These are phyloP conservation scores for Pythium oligandrum DNA, from an alignment of 352 stramenopile species.

Conservation along the genomic window DNA sequence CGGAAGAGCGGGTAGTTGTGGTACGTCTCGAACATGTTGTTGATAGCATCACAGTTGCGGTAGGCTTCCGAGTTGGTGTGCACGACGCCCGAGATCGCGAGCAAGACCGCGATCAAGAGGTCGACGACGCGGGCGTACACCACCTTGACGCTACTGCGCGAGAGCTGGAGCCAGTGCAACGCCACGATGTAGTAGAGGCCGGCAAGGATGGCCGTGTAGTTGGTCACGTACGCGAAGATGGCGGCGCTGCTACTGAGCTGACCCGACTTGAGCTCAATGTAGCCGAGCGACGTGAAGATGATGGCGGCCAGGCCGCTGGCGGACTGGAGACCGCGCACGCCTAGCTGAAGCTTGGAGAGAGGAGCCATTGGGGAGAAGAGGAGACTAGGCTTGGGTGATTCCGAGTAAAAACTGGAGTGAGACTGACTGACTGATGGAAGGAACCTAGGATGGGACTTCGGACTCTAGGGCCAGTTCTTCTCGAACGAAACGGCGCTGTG, in stretches of 20 bases:
- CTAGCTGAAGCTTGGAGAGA: slow-evolving; percentile 17
- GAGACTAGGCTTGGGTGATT: slow-evolving; percentile 10
- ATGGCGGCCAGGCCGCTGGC: slow-evolving; percentile 26
- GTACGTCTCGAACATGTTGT: slow-evolving; percentile 38
- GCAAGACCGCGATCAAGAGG: slow-evolving; percentile 15
- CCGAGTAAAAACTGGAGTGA: slow-evolving; percentile 17
- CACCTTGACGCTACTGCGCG: slow-evolving; percentile 15
- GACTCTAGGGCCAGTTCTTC: too few species aligned
- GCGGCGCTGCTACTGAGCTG: slow-evolving; percentile 31
- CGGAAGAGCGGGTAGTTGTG: slow-evolving; percentile 36
- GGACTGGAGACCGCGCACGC: slow-evolving; percentile 25
- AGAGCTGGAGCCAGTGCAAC: slow-evolving; percentile 16
- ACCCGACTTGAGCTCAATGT: slow-evolving; percentile 33
- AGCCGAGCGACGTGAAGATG: slow-evolving; percentile 43
- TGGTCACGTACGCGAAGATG: slow-evolving; percentile 33
- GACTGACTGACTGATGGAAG: too few species aligned
- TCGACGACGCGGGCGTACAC: slow-evolving; percentile 32
- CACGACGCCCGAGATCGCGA: slow-evolving; percentile 32
- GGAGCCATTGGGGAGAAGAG: slow-evolving; percentile 3
- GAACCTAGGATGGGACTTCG: too few species aligned
- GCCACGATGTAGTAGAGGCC: slow-evolving; percentile 32
- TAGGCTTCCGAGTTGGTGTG: slow-evolving; percentile 24
- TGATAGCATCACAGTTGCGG: slow-evolving; percentile 34
- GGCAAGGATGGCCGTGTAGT: slow-evolving; percentile 35
- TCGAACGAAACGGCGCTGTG: too few species aligned